phyloP scores from a whole-genome alignment of 768 basidiomycete species.

The Strobilomyces dryophilus region DNA sequence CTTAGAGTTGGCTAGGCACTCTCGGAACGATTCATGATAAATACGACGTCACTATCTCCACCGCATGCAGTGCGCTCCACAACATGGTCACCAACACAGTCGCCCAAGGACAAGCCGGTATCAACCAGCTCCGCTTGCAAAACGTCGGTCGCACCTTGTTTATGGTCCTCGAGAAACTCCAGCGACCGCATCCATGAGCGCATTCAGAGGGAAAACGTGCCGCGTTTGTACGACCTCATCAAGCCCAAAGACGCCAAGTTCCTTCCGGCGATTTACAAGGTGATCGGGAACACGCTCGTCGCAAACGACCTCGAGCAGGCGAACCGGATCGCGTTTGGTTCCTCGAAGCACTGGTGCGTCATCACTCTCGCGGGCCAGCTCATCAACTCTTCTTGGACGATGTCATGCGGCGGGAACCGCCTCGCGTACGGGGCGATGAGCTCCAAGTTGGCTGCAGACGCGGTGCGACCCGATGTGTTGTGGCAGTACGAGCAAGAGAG shows the following conservation, averaged over 20 bases:
- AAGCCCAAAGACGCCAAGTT: slow-evolving; percentile 84
- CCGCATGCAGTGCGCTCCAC: slow-evolving; percentile 79
- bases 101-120: too few relatives aligned
- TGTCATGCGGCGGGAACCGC: slow-evolving; percentile 92
- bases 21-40: slow-evolving; percentile 94
- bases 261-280: slow-evolving; percentile 89
- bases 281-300: slow-evolving; percentile 81
- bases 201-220: slow-evolving; percentile 77
- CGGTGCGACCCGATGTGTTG: slow-evolving; percentile 75
- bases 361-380: slow-evolving; percentile 89
- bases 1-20: slow-evolving; percentile 86
- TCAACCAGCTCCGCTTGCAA: too few relatives aligned
- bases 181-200: slow-evolving; percentile 37
- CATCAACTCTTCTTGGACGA: slow-evolving; percentile 93
- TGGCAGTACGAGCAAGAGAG: slow-evolving; percentile 72
- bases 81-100: slow-evolving; percentile 92
- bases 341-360: slow-evolving; percentile 68
- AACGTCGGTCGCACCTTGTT: slow-evolving; percentile 92
- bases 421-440: slow-evolving; percentile 93
- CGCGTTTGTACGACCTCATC: slow-evolving; percentile 92
- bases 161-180: slow-evolving; percentile 86
- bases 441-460: slow-evolving; percentile 77
- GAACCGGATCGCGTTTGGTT: slow-evolving; percentile 85
- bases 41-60: slow-evolving; percentile 94
- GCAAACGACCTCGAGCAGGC: slow-evolving; percentile 88